Evolutionary conservation across 192 early-diverging fungal species (phyloP), one percentile per base, ranked within the genome.

Genomic region (Dimargaris cristalligena): DNA sequence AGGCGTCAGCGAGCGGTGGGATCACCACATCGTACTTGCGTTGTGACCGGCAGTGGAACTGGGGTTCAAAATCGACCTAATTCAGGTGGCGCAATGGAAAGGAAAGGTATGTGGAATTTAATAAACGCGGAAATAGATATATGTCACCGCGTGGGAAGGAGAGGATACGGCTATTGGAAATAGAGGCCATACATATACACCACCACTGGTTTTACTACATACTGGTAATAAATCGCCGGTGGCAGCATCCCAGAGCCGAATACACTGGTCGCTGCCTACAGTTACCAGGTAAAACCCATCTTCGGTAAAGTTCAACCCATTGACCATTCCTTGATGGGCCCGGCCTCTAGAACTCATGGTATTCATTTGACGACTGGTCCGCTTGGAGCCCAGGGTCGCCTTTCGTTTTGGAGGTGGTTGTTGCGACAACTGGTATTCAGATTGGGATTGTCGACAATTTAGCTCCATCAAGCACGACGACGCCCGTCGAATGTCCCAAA

Each of bases 401-500:
- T n/a, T n/a, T n/a, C n/a, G n/a, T n/a, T n/a, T n/a, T n/a, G n/a
- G n/a, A n/a, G n/a, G n/a, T n/a, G n/a, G n/a, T n/a, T n/a, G n/a
- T n/a, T n/a, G n/a, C n/a, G n/a, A n/a, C n/a, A n/a, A n/a, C n/a
- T n/a, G n/a, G n/a, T n/a, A n/a, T n/a, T n/a, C n/a, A n/a, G n/a
- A n/a, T n/a, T n/a, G n/a, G n/a, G n/a, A n/a, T n/a, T n/a, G n/a
- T n/a, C n/a, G 72, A 56, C 79, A 65, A 59, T 85, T 81, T 9
- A 88, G 67, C 0, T 71, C 71, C 35, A 69, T 62, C 8, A 94
- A 46, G 26, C 79, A 83, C 6, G 88, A 62, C 20, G 76, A 64
- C 8, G 88, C 77, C 57, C 80, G 82, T 34, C 92, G 80, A 32
- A 91, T 81, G 67, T 95, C 92, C 92, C 92, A 95, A 45, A 92